phyloP scores from a whole-genome alignment of 2,329 filamentous ascomycete species.

The Diplocarpon rosae region DNA sequence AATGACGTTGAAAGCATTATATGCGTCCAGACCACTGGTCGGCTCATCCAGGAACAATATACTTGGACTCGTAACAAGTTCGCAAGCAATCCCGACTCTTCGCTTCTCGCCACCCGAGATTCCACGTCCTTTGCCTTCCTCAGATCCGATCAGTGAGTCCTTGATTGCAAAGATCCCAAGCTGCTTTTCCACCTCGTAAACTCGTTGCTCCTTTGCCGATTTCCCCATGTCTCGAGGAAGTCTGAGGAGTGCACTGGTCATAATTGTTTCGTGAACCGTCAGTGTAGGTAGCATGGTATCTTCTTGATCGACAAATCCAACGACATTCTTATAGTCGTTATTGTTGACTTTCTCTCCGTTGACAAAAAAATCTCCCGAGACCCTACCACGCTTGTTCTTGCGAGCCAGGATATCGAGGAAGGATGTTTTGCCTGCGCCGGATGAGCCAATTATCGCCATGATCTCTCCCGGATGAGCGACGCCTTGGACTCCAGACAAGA shows the following conservation, averaged over 20 bases:
- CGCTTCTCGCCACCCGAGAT: slow-evolving; percentile 97
- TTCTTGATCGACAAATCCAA: slow-evolving; percentile 96
- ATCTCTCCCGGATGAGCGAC: slow-evolving; percentile 92
- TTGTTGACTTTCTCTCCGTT: slow-evolving; percentile 87
- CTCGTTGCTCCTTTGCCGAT: slow-evolving; percentile 78
- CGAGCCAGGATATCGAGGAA: slow-evolving; percentile 92
- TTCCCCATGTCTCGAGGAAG: slow-evolving; percentile 87
- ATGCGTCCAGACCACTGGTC: slow-evolving; percentile 90
- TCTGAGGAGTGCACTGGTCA: slow-evolving; percentile 83
- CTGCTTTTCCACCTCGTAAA: slow-evolving; percentile 88
- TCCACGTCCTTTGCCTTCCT: slow-evolving; percentile 85
- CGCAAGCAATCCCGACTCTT: slow-evolving; percentile 91
- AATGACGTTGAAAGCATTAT: slow-evolving; percentile 95
- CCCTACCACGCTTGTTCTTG: slow-evolving; percentile 85
- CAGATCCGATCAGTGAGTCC: slow-evolving; percentile 89
- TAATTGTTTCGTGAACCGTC: slow-evolving; percentile 94
- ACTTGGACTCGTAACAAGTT: slow-evolving; percentile 92
- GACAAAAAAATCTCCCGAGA: slow-evolving; percentile 75
- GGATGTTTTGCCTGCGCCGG: slow-evolving; percentile 92
- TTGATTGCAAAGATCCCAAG: slow-evolving; percentile 90
- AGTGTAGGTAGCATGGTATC: slow-evolving; percentile 93
- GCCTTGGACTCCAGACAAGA: slow-evolving; percentile 69
- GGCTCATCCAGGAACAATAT: slow-evolving; percentile 96
- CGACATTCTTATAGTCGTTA: slow-evolving; percentile 76
- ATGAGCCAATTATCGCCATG: slow-evolving; percentile 96